Evolutionary conservation across 768 basidiomycete species (phyloP).

Genomic region (Botryobasidium botryosum): DNA sequence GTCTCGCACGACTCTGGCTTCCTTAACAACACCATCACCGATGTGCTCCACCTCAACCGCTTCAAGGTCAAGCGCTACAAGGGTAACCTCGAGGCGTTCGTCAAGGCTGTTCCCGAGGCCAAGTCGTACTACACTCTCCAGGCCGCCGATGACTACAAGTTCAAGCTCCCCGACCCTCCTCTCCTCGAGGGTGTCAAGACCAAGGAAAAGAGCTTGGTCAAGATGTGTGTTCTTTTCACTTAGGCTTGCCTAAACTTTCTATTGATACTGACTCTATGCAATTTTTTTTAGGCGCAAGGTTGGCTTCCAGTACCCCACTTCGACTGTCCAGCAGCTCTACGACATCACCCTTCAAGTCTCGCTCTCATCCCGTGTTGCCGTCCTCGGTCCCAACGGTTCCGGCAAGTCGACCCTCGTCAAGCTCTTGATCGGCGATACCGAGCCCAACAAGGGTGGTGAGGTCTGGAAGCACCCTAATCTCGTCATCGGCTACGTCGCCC

Average conservation of each 20-base stretch:
- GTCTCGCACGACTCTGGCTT: conserved; percentile 96
- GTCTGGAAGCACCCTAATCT: conserved; percentile 99
- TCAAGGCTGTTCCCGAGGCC: conserved; percentile 88
- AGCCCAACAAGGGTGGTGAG: conserved; percentile 91
- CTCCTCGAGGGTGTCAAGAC: conserved; percentile 99
- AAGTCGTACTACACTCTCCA: conserved; percentile 96
- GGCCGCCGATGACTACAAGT: conserved; percentile 92
- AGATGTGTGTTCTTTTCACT: conserved; percentile 37
- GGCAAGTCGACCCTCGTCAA: conserved; percentile 97
- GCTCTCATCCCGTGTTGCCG: conserved; percentile 91
- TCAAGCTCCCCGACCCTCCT: conserved; percentile 94
- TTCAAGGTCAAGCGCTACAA: conserved; percentile 94
- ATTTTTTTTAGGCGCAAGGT: conserved; percentile 81
- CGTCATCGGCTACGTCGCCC: conserved; percentile 97
- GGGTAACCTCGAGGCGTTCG: conserved; percentile 90
- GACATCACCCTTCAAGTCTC: conserved; percentile 96
- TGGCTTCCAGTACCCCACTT: conserved; percentile 88
- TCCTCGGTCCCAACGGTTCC: conserved; percentile 98
- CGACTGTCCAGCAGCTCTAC: conserved; percentile 75
- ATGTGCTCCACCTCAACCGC: conserved; percentile 93
- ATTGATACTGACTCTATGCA: too few relatives aligned
- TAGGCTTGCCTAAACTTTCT: neutral
- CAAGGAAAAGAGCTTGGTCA: conserved; percentile 91
- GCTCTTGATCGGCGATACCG: conserved; percentile 90
- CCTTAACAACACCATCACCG: conserved; percentile 97